phyloP scores from a whole-genome alignment of 352 stramenopile genomes.

The Phytophthora multivora region DNA sequence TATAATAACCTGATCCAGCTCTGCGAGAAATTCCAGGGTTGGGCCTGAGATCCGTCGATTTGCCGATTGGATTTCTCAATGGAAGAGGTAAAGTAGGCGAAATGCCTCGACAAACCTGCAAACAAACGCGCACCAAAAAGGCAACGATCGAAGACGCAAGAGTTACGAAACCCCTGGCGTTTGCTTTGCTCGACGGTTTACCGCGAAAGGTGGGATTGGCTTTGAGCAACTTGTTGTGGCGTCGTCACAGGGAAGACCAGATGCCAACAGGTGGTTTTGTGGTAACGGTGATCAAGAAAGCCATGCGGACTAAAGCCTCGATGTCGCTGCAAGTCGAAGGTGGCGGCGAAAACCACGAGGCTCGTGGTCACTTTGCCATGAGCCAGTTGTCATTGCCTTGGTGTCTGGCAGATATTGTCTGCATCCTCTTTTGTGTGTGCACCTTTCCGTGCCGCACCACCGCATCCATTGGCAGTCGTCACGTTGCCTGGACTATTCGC shows the following conservation, averaged over 20 bases:
- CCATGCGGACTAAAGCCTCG: neutral
- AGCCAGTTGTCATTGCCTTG: neutral
- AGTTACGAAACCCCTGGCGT: neutral
- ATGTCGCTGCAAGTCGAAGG: neutral
- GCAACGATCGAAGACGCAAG: too few relatives aligned
- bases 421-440: slow-evolving; percentile 5
- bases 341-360: neutral
- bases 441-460: slow-evolving; percentile 7
- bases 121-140: slow-evolving; percentile 2
- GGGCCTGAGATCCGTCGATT: neutral
- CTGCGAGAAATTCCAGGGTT: neutral
- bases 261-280: slow-evolving; percentile 26
- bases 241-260: slow-evolving; percentile 20
- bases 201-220: slow-evolving; percentile 11
- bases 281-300: slow-evolving; percentile 3
- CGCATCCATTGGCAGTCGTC: slow-evolving; percentile 6
- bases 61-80: slow-evolving; percentile 1
- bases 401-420: too few relatives aligned
- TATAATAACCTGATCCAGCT: neutral
- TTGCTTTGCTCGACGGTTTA: slow-evolving; percentile 4
- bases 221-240: slow-evolving; percentile 8
- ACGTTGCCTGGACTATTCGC: slow-evolving; percentile 16
- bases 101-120: neutral
- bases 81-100: neutral
- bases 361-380: neutral